These are phyloP conservation scores for Cercospora berteroae DNA, from an alignment of 2,329 filamentous ascomycete genomes.

Conservation along the genomic window DNA sequence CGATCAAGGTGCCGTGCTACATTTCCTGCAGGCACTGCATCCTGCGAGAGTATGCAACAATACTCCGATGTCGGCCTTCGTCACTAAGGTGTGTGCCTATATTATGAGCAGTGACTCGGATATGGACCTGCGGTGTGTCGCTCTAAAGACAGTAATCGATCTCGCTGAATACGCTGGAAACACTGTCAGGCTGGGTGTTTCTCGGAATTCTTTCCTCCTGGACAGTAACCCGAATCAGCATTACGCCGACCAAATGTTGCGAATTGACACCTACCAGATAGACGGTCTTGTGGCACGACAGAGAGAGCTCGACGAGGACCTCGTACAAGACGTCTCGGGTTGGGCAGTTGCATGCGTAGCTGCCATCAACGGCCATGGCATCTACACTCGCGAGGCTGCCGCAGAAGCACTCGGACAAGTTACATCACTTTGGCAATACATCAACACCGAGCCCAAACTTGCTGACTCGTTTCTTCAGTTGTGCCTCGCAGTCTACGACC, in stretches of 20 bases:
- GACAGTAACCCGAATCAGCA: constrained; percentile 17
- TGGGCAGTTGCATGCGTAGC: constrained; percentile 21
- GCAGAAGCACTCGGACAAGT: constrained; percentile 28
- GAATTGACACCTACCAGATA: constrained; percentile 21
- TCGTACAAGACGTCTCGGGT: constrained; percentile 3
- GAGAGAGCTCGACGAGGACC: neutral
- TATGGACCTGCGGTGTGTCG: constrained; percentile 20
- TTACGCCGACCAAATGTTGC: constrained; percentile 26
- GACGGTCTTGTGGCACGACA: neutral
- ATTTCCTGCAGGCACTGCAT: constrained; percentile 21
- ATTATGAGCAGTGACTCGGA: constrained; percentile 7
- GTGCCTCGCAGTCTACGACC: constrained; percentile 68
- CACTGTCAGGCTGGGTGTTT: neutral
- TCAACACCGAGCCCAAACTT: constrained; percentile 9
- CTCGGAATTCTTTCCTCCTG: neutral
- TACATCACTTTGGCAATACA: constrained; percentile 18
- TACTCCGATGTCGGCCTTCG: constrained; percentile 6
- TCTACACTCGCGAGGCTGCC: constrained; percentile 33
- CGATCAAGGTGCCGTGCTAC: constrained; percentile 23
- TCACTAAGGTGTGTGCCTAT: constrained; percentile 11
- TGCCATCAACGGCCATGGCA: constrained; percentile 28
- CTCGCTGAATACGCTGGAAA: neutral
- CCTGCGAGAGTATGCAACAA: neutral
- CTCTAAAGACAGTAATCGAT: constrained; percentile 8
- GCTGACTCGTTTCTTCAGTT: constrained; percentile 49